Evolutionary conservation across 148 eudicot genomes (phyloP), one percentile per base, ranked within the genome.

Genomic region (Rhododendron ovatum): DNA sequence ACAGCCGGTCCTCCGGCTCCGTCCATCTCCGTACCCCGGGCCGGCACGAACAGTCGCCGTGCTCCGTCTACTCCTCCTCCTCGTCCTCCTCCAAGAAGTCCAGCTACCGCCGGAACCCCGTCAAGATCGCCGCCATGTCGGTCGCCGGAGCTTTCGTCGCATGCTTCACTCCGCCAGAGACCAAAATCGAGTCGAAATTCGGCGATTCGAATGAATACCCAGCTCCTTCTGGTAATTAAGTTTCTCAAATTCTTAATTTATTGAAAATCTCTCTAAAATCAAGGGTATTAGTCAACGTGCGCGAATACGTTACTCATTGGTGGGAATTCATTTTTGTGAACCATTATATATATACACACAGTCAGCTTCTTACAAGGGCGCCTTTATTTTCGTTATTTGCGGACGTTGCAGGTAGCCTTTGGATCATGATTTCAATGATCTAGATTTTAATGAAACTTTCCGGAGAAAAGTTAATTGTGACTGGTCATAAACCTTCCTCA

Each of bases 81-180:
- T 20, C 91, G 1, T 81, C 89, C n/a, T 86, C 92, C 48, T 87
- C 95, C 14, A 75, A 86, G 7, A 88, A 83, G 87, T 92, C 94
- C 39, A 78, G 48, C 81, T 82, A 87, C 81, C 43, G 39, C 84
- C 78, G 83, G 12, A 91, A 85, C 83, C 89, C 86, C 1, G 91
- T 92, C 86, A 92, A 85, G 53, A 65, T 50, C 82, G 95, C 93
- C 8, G 95, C 90, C 33, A 92, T 83, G 82, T 87, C 90, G 13
- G 86, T 96, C 15, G 91, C 95, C n/a, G 95, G 92, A 47, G 93
- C 87, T 73, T 89, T 96, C 57, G 81, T 92, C 13, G 85, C 89
- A 13, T 96, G 99, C 84, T 95, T 94, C 73, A 94, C 95, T 75
- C 98, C 99, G 10, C 95, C 96, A 20, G 94, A 93, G 43, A 39